Evolutionary conservation across 257 asterid species (phyloP).

Genomic region (Vinca minor): DNA sequence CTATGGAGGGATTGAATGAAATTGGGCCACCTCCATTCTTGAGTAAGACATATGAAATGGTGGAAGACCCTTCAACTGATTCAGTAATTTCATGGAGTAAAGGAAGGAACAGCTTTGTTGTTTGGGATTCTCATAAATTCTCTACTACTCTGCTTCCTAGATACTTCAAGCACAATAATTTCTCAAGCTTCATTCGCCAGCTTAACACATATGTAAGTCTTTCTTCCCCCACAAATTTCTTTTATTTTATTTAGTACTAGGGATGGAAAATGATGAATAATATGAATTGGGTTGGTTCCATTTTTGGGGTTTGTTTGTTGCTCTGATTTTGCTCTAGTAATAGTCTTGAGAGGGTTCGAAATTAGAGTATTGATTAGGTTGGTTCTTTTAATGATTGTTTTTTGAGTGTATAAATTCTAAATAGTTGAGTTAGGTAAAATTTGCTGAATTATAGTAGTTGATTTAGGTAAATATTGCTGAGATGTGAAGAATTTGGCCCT

Average conservation of each 20-base stretch:
- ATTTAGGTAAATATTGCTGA: background rate
- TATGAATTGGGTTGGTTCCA: background rate
- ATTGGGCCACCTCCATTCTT: conserved; percentile 87
- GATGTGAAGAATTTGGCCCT: background rate
- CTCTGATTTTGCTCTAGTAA: background rate
- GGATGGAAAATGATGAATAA: background rate
- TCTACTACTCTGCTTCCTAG: conserved; percentile 75
- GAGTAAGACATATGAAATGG: conserved; percentile 74
- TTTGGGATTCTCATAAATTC: conserved; percentile 68
- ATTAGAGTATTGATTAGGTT: background rate
- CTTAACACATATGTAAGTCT: conserved; percentile 90
- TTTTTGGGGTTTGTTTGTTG: background rate
- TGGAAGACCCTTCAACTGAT: conserved; percentile 81
- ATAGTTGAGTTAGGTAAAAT: background rate
- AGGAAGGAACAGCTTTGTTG: conserved; percentile 73
- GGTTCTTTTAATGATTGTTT: background rate
- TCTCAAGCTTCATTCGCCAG: conserved; percentile 95
- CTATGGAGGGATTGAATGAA: conserved; percentile 82
- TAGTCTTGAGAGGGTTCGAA: background rate
- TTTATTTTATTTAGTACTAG: background rate
- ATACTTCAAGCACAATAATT: conserved; percentile 80
- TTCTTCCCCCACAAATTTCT: background rate
- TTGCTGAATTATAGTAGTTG: background rate
- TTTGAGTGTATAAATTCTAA: background rate
- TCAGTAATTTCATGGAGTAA: conserved; percentile 72